A percentile compares a stretch with the other conserved stretches of the same genome.
These are phyloP conservation scores for Cryptosporidium xiaoi DNA, from an alignment of 169 alveolate species.

Conservation along the genomic window DNA sequence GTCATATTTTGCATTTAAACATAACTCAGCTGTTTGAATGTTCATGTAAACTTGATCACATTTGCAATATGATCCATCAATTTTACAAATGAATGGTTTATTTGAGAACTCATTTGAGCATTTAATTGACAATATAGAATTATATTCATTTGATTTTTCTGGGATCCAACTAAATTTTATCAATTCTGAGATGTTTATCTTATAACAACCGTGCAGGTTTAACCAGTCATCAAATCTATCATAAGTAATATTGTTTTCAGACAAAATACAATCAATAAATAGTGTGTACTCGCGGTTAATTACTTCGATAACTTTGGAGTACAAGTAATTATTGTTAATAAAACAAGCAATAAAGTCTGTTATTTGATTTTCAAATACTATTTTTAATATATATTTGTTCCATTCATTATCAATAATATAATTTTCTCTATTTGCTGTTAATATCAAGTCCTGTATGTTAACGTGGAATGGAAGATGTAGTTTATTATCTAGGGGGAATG, in stretches of 20 bases:
- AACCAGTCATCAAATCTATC: neutral
- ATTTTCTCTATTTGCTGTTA: conserved; percentile 72
- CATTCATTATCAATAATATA: conserved; percentile 28
- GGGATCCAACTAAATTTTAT: conserved; percentile 53
- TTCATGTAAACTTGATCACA: neutral
- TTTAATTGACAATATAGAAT: neutral
- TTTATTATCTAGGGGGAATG: conserved; percentile 36
- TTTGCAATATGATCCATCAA: conserved; percentile 29
- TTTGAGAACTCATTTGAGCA: conserved; percentile 9
- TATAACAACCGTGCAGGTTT: neutral
- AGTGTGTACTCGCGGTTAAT: neutral
- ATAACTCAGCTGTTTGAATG: conserved; percentile 21
- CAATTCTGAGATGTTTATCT: conserved; percentile 12
- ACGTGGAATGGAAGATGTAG: conserved; percentile 54
- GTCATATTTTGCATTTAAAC: conserved; percentile 1
- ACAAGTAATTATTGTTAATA: conserved; percentile 3
- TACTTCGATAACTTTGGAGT: neutral
- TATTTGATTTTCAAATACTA: conserved; percentile 41
- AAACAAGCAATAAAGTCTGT: conserved; percentile 35
- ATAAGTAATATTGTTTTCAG: neutral
- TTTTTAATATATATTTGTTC: conserved; percentile 17
- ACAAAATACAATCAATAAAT: neutral
- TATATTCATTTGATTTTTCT: conserved; percentile 1
- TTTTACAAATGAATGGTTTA: conserved; percentile 11
- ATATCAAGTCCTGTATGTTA: conserved; percentile 46